phyloP scores from a whole-genome alignment of 257 asterid species.

The Solanum bulbocastanum region DNA sequence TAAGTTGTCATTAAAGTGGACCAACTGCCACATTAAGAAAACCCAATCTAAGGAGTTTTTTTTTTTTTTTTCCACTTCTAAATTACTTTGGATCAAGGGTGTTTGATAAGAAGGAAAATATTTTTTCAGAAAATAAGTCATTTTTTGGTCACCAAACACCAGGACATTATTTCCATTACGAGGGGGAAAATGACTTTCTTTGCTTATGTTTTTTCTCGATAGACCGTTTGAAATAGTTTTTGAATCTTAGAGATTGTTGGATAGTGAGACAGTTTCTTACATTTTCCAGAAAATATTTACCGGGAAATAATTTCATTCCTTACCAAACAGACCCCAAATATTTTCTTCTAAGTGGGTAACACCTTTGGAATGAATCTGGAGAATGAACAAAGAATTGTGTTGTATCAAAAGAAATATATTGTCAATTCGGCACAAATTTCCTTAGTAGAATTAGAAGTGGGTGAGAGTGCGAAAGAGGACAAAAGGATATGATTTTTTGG shows the following conservation, averaged over 20 bases:
- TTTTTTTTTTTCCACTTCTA: not conserved
- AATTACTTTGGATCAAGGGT: not conserved
- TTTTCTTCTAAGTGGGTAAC: not conserved
- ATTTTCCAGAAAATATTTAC: not conserved
- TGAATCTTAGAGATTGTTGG: not conserved
- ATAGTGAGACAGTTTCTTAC: not conserved
- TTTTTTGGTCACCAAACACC: not conserved
- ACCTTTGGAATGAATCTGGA: not conserved
- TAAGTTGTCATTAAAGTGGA: not conserved
- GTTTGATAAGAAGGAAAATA: not conserved
- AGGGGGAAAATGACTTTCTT: not conserved
- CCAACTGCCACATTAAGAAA: not conserved
- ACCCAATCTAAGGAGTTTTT: not conserved
- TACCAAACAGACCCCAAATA: not conserved
- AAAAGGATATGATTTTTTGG: not conserved
- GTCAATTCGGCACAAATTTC: not conserved
- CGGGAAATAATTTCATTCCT: not conserved
- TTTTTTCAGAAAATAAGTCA: not conserved
- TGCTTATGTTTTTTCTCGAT: not conserved
- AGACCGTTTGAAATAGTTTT: not conserved
- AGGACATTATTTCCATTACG: not conserved
- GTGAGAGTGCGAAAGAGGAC: not conserved
- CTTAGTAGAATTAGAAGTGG: not conserved
- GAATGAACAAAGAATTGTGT: not conserved
- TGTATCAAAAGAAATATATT: not conserved